phyloP scores from a whole-genome alignment of 2,329 filamentous ascomycete genomes.

The Clonostachys rosea region DNA sequence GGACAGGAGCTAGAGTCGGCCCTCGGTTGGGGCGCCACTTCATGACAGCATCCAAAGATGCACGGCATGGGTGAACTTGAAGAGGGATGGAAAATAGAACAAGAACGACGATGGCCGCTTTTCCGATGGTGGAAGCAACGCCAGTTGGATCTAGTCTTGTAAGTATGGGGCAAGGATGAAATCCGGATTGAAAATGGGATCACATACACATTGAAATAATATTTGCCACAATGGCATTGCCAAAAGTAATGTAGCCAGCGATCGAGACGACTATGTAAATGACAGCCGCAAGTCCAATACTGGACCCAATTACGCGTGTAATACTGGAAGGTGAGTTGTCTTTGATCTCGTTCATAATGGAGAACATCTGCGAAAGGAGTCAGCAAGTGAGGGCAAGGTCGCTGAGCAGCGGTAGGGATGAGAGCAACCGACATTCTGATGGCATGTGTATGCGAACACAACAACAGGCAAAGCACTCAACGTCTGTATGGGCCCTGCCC shows the following conservation, averaged over 20 bases:
- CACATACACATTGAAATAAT: conserved; percentile 86
- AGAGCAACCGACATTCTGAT: conserved; percentile 73
- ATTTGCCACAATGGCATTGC: conserved; percentile 83
- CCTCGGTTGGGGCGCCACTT: conserved; percentile 72
- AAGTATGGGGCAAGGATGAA: neutral
- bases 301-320: conserved; percentile 72
- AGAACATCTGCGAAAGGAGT: conserved; percentile 74
- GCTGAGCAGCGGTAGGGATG: neutral
- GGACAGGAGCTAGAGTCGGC: conserved; percentile 16
- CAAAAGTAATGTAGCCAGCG: conserved; percentile 94
- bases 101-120: conserved; percentile 90
- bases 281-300: conserved; percentile 81
- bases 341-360: conserved; percentile 90
- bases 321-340: conserved; percentile 74
- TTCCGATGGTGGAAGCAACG: conserved; percentile 83
- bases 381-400: conserved; percentile 10
- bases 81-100: conserved; percentile 96
- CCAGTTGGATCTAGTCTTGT: conserved; percentile 26
- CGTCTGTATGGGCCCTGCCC: conserved; percentile 73
- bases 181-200: neutral
- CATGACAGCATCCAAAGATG: conserved; percentile 90
- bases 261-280: conserved; percentile 91
- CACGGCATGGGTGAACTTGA: conserved; percentile 92
- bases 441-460: conserved; percentile 98
- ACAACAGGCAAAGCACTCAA: conserved; percentile 90